These are phyloP conservation scores for Malbranchea cinnamomea DNA, from an alignment of 2,329 filamentous ascomycete genomes.

Conservation along the genomic window DNA sequence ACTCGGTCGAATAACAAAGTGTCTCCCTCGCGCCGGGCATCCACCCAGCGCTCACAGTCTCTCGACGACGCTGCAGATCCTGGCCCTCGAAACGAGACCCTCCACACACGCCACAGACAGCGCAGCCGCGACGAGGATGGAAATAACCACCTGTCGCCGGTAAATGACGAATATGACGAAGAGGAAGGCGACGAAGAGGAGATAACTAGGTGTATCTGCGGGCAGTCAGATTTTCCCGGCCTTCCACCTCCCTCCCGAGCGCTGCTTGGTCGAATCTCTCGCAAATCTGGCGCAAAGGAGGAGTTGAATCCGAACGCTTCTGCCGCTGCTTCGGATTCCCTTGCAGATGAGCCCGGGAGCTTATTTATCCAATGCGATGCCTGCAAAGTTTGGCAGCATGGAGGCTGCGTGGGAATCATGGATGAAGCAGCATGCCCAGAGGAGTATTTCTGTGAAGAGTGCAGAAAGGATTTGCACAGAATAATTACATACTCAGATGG, in stretches of 20 bases:
- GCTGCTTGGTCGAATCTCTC: constrained; percentile 40
- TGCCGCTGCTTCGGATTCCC: constrained; percentile 42
- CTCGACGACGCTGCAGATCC: constrained; percentile 41
- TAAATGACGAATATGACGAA: constrained; percentile 27
- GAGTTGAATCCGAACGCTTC: constrained; percentile 43
- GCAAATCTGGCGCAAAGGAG: constrained; percentile 42
- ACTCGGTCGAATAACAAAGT: constrained; percentile 54
- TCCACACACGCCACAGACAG: constrained; percentile 62
- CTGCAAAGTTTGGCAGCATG: constrained; percentile 98
- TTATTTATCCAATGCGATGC: constrained; percentile 97
- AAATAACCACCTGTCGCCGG: constrained; percentile 39
- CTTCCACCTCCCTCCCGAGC: constrained; percentile 46
- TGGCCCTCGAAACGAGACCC: constrained; percentile 41
- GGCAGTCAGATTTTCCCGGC: constrained; percentile 86
- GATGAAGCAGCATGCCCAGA: constrained; percentile 86
- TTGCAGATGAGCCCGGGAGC: constrained; percentile 75
- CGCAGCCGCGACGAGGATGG: constrained; percentile 53
- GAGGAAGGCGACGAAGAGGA: constrained; percentile 74
- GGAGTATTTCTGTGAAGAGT: constrained; percentile 96
- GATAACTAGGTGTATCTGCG: constrained; percentile 88
- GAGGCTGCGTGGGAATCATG: constrained; percentile 92
- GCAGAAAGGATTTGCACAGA: constrained; percentile 79
- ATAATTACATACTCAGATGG: constrained; percentile 68
- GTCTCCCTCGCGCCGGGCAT: constrained; percentile 59
- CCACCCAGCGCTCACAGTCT: constrained; percentile 40